phyloP scores from a whole-genome alignment of 129 eudicot genomes.

The Lonicera japonica region DNA sequence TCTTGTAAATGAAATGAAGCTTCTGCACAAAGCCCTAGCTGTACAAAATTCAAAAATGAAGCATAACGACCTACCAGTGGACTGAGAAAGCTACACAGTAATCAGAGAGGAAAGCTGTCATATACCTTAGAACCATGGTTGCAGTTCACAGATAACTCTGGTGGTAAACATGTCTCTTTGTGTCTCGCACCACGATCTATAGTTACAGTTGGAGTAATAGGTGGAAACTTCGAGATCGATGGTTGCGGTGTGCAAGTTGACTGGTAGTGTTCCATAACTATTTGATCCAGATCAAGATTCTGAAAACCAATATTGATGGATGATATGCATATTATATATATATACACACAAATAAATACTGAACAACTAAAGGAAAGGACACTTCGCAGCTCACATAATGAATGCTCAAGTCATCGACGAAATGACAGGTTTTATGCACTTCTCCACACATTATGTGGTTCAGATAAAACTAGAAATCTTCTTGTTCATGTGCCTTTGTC shows the following conservation, averaged over 20 bases:
- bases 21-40: slow-evolving; percentile 88
- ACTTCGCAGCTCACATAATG: background rate
- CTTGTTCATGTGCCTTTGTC: background rate
- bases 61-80: slow-evolving; percentile 9
- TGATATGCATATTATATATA: slow-evolving; percentile 1
- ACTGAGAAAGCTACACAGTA: slow-evolving; percentile 12
- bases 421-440: background rate
- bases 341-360: background rate
- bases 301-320: slow-evolving; percentile 31
- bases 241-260: slow-evolving; percentile 73
- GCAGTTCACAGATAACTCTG: slow-evolving; percentile 66
- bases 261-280: slow-evolving; percentile 80
- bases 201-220: slow-evolving; percentile 49
- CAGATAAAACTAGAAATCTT: background rate
- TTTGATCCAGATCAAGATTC: slow-evolving; percentile 94
- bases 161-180: slow-evolving; percentile 55
- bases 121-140: slow-evolving; percentile 76
- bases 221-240: slow-evolving; percentile 47
- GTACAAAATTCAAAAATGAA: slow-evolving; percentile 25
- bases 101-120: slow-evolving; percentile 1
- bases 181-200: slow-evolving; percentile 20
- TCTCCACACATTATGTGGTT: background rate
- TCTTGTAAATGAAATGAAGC: slow-evolving; percentile 68
- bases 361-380: background rate
- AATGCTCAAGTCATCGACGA: background rate